phyloP scores from a whole-genome alignment of 179 eudicot species.

The Sideroxylon spinosum region DNA sequence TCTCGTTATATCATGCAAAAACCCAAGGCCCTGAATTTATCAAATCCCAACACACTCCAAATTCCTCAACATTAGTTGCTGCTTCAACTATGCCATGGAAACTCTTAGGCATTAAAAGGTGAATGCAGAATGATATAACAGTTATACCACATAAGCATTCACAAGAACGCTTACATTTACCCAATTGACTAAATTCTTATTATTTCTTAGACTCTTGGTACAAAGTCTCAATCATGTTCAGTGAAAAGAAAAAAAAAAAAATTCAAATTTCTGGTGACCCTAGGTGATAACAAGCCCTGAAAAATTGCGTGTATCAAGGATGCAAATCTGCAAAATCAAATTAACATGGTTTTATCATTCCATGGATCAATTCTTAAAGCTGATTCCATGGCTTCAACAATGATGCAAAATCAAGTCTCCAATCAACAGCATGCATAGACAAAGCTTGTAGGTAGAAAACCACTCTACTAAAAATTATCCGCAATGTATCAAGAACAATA shows the following conservation, averaged over 20 bases:
- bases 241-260: background rate
- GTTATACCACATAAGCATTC: conserved; percentile 6
- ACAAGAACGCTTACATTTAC: background rate
- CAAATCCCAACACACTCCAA: background rate
- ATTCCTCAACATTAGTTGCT: background rate
- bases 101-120: background rate
- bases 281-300: background rate
- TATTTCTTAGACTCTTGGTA: background rate
- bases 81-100: background rate
- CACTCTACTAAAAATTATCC: background rate
- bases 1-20: background rate
- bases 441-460: background rate
- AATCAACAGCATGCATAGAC: background rate
- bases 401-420: background rate
- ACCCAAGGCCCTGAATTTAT: background rate
- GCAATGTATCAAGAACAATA: background rate
- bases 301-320: background rate
- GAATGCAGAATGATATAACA: background rate
- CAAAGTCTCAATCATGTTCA: background rate
- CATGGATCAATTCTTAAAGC: background rate
- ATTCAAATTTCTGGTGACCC: background rate
- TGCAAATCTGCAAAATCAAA: background rate
- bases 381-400: background rate
- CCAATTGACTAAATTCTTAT: background rate
- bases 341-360: background rate